Percentiles rank a stretch among this genome's conserved stretches.
phyloP scores from a whole-genome alignment of 331 rosid species.

The Pyrus hybrid region DNA sequence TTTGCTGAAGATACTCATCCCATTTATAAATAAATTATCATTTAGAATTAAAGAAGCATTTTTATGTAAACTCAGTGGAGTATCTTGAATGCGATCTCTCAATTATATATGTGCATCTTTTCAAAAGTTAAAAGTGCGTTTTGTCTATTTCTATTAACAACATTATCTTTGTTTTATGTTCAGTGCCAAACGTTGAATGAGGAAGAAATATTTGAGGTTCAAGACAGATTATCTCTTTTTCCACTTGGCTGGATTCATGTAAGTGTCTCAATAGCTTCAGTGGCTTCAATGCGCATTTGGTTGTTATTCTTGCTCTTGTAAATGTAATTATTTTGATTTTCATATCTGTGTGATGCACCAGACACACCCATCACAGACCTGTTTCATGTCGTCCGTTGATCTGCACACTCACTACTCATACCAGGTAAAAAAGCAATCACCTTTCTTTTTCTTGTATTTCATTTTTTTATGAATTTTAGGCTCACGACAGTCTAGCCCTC shows the following conservation, averaged over 20 bases:
- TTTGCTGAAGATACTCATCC: not conserved
- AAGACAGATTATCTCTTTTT: slow-evolving; percentile 85
- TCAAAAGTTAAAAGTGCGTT: not conserved
- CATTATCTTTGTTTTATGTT: slow-evolving; percentile 13
- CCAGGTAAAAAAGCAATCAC: slow-evolving; percentile 53
- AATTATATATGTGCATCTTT: not conserved
- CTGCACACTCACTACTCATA: slow-evolving; percentile 97
- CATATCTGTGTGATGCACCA: slow-evolving; percentile 26
- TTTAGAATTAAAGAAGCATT: not conserved
- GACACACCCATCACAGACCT: slow-evolving; percentile 98
- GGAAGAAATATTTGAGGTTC: slow-evolving; percentile 98
- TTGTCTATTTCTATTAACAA: slow-evolving; percentile 3
- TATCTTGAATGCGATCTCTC: not conserved
- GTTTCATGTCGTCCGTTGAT: slow-evolving; percentile 99
- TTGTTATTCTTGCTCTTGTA: not conserved
- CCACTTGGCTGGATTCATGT: slow-evolving; percentile 99
- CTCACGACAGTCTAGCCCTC: not conserved
- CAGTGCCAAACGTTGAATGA: slow-evolving; percentile 97
- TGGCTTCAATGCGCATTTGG: not conserved
- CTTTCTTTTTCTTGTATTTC: not conserved
- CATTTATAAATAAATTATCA: too few species aligned
- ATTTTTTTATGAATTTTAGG: not conserved
- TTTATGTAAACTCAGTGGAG: not conserved
- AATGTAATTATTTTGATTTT: not conserved
- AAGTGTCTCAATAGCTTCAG: slow-evolving; percentile 35